Conservation (phyloP, 2,329 filamentous ascomycete genomes). For the Penicillium sp. region DNA sequence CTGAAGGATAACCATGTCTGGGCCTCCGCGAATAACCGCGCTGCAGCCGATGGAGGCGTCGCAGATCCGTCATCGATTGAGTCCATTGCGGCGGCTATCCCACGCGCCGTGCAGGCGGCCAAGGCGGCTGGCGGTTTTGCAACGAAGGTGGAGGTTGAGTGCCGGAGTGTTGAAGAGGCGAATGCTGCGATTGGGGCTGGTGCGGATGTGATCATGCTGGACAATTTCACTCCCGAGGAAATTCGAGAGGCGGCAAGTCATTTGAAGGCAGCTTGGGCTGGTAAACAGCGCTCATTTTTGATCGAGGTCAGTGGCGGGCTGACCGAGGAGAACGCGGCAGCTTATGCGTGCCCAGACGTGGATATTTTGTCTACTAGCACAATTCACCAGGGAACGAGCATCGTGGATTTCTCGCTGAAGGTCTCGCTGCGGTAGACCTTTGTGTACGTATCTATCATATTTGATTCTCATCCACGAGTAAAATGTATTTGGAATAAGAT, state of each 20-base stretch:
- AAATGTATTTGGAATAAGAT: slow-evolving; percentile 18
- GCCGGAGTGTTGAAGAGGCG: slow-evolving; percentile 80
- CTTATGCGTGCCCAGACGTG: slow-evolving; percentile 72
- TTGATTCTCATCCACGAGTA: neutral
- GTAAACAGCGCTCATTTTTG: slow-evolving; percentile 67
- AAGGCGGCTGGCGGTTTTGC: slow-evolving; percentile 82
- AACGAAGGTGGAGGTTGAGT: slow-evolving; percentile 94
- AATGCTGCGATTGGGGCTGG: slow-evolving; percentile 87
- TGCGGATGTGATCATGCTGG: slow-evolving; percentile 94
- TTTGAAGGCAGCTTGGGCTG: slow-evolving; percentile 77
- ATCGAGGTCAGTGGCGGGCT: slow-evolving; percentile 91
- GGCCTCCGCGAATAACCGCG: slow-evolving; percentile 62
- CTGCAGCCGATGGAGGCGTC: slow-evolving; percentile 22
- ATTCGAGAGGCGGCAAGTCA: slow-evolving; percentile 70
- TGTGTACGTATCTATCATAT: neutral
- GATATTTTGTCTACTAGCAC: slow-evolving; percentile 96
- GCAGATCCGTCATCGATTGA: slow-evolving; percentile 14
- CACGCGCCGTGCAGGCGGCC: slow-evolving; percentile 78
- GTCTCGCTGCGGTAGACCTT: slow-evolving; percentile 51
- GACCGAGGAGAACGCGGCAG: slow-evolving; percentile 76
- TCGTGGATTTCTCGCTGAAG: slow-evolving; percentile 95
- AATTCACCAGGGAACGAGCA: slow-evolving; percentile 91
- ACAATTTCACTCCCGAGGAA: slow-evolving; percentile 83
- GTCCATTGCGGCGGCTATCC: slow-evolving; percentile 63
- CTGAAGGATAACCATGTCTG: slow-evolving; percentile 99